Evolutionary conservation across 2,329 filamentous ascomycete genomes (phyloP).

Genomic region (Sclerotiophoma versabilis): DNA sequence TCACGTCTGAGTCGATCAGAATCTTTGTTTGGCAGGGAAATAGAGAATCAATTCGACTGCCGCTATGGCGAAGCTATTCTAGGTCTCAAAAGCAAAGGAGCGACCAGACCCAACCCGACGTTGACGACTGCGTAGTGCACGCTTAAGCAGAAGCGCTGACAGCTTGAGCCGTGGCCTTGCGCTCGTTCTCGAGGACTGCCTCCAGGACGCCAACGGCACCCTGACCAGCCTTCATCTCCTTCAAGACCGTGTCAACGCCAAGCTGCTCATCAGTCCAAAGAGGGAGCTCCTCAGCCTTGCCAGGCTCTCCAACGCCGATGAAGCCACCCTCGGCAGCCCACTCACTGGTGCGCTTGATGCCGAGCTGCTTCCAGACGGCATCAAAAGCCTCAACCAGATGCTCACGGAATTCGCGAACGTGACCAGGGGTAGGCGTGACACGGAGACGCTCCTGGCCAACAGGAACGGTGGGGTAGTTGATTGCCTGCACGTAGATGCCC

Average conservation of each 20-base stretch:
- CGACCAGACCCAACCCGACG: constrained; percentile 34
- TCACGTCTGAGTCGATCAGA: background rate
- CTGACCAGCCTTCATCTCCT: constrained; percentile 61
- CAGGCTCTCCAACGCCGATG: constrained; percentile 85
- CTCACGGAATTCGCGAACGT: constrained; percentile 83
- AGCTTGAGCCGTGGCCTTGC: constrained; percentile 51
- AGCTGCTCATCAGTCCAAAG: constrained; percentile 94
- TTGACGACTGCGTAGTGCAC: background rate
- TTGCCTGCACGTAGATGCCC: constrained; percentile 96
- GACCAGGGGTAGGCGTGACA: constrained; percentile 94
- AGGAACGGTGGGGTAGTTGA: constrained; percentile 98
- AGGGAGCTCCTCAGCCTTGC: constrained; percentile 66
- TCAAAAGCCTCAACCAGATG: constrained; percentile 85
- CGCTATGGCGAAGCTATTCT: constrained; percentile 5
- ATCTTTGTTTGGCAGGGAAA: constrained; percentile 3
- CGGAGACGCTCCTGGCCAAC: constrained; percentile 97
- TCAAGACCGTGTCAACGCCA: constrained; percentile 64
- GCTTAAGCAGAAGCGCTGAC: constrained; percentile 52
- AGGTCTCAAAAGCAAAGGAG: constrained; percentile 41
- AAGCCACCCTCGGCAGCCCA: constrained; percentile 94
- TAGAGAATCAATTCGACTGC: constrained; percentile 14
- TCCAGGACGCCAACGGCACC: constrained; percentile 57
- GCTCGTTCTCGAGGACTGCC: constrained; percentile 56
- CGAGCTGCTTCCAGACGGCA: constrained; percentile 84
- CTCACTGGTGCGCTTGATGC: constrained; percentile 89